phyloP scores from a whole-genome alignment of 805 yeast species.

The Starmerella bombi region DNA sequence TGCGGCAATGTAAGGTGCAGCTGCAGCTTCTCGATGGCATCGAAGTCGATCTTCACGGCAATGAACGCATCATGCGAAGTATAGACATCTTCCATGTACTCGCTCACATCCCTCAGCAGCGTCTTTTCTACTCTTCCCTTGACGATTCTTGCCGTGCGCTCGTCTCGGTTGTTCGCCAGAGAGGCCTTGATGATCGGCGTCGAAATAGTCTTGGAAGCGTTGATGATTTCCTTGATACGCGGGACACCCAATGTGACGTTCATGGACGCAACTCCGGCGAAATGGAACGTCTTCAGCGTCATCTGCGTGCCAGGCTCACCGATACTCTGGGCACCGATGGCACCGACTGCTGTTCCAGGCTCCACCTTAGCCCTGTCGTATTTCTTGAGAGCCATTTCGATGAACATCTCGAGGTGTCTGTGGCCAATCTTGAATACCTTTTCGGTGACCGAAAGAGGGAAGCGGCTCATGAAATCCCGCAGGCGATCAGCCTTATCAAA shows the following conservation, averaged over 20 bases:
- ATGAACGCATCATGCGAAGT: slow-evolving; percentile 63
- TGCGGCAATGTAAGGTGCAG: slow-evolving; percentile 77
- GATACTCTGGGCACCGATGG: slow-evolving; percentile 97
- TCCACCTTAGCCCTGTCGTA: slow-evolving; percentile 86
- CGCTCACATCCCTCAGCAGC: slow-evolving; percentile 69
- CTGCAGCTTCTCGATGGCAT: slow-evolving; percentile 78
- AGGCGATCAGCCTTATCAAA: slow-evolving; percentile 42
- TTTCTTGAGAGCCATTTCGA: slow-evolving; percentile 64
- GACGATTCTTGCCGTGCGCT: slow-evolving; percentile 95
- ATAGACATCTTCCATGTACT: slow-evolving; percentile 86
- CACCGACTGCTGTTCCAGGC: slow-evolving; percentile 99
- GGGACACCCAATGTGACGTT: slow-evolving; percentile 98
- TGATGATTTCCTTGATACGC: slow-evolving; percentile 96
- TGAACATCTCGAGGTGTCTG: slow-evolving; percentile 46
- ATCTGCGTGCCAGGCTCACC: slow-evolving; percentile 99
- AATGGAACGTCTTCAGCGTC: slow-evolving; percentile 94
- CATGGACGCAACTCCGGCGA: slow-evolving; percentile 99
- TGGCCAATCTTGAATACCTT: slow-evolving; percentile 45
- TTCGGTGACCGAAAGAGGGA: slow-evolving; percentile 26
- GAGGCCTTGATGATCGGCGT: slow-evolving; percentile 95
- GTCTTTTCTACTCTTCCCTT: slow-evolving; percentile 97
- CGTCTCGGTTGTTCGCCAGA: slow-evolving; percentile 83
- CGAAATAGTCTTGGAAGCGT: slow-evolving; percentile 87
- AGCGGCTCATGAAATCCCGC: slow-evolving; percentile 41
- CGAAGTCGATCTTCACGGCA: slow-evolving; percentile 67